Conservation (phyloP, 768 basidiomycete genomes). For the Flagelloscypha sp. region DNA sequence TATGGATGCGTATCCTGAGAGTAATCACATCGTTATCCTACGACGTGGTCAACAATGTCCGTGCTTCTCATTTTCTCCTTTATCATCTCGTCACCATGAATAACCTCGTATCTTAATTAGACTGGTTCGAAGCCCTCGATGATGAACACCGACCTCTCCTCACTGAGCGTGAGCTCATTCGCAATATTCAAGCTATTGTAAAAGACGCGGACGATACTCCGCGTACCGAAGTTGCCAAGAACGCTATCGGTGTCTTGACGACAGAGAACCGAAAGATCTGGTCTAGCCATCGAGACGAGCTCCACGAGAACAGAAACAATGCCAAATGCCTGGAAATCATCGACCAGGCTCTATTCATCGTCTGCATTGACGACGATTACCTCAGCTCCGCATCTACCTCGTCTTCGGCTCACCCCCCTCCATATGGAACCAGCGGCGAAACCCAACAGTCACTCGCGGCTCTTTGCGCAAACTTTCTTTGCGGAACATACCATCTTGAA, state of each 20-base stretch:
- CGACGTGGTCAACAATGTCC: conserved; percentile 89
- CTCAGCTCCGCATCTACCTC: conserved; percentile 34
- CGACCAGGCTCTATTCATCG: conserved; percentile 86
- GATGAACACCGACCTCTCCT: conserved; percentile 72
- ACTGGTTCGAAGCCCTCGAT: conserved; percentile 95
- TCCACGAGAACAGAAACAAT: conserved; percentile 67
- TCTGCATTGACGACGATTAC: conserved; percentile 93
- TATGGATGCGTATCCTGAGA: conserved; percentile 68
- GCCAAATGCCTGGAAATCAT: conserved; percentile 74
- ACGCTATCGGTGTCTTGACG: conserved; percentile 86
- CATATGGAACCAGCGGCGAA: conserved; percentile 29
- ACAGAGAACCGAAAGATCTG: conserved; percentile 93
- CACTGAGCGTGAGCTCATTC: conserved; percentile 82
- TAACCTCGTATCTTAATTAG: conserved; percentile 42
- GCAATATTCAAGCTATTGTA: conserved; percentile 85
- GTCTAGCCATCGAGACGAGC: conserved; percentile 63
- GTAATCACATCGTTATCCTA: conserved; percentile 79
- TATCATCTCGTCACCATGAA: background rate
- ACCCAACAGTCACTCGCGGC: conserved; percentile 71
- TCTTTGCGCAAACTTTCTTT: conserved; percentile 86
- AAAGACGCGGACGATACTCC: conserved; percentile 81
- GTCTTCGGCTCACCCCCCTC: no score
- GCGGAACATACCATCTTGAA: conserved; percentile 79
- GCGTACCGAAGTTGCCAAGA: conserved; percentile 59
- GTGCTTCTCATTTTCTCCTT: conserved; percentile 18